Evolutionary conservation across 768 basidiomycete genomes (phyloP), one percentile per base, ranked within the genome.

Genomic region (Boletus huronensis): DNA sequence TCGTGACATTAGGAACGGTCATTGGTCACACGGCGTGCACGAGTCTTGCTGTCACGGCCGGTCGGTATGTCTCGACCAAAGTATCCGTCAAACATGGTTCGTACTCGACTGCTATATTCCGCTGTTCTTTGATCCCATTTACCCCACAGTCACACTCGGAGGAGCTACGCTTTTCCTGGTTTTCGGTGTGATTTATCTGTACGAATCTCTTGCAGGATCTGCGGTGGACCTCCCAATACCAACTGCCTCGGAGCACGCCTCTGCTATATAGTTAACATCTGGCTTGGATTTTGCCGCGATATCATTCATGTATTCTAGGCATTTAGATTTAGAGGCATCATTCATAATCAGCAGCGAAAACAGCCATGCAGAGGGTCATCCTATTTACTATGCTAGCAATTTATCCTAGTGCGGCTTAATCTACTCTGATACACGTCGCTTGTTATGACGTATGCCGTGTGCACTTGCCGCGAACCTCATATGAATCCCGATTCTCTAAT

Each of bases 31-130:
- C 83, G 1, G 79, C 82, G 53, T 98, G 95, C 72, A 97, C 94
- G 0, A 81, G 83, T 2, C 78, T 94, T 0, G 97, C 96, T 8
- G 93, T 98, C 45, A 76, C 97, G n/a, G 95, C 91, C 0, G 97
- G 97, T 3, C 82, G 92, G 17, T 97, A 88, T 66, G 75, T 98
- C 29, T 93, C 94, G 0, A 95, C 89, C 3, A 94, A 93, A 74
- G 91, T 99, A 58, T 94, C 92, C 17, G 90, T 97, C 44, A 98
- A 96, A 23, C 63, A 94, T 67, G 89, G 93, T 95, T 52, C 55
- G 88, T 74, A 65, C 36, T 58, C 50, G 32, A 21, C 7, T 42
- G 42, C 19, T 36, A 8, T n/a, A 53, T 49, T 53, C 10, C 5
- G 11, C 14, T 7, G 6, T 36, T 36, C 13, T 31, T 25, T 39